phyloP scores from a whole-genome alignment of 2,329 filamentous ascomycete species.

The Alternaria panax region DNA sequence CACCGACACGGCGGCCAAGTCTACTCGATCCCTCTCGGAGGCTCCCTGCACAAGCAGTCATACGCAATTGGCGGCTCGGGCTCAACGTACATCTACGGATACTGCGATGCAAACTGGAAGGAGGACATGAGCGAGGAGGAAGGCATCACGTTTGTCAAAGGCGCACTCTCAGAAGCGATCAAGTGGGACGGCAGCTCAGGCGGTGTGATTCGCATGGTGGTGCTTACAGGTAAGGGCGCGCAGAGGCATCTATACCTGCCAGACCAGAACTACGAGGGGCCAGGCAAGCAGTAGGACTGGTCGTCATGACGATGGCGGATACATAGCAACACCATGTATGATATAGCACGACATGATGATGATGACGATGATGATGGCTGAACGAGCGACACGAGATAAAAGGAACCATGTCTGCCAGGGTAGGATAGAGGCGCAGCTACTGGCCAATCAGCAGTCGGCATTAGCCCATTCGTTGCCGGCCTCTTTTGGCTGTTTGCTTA shows the following conservation, averaged over 20 bases:
- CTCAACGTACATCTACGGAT: conserved; percentile 99
- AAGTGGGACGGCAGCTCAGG: conserved; percentile 99
- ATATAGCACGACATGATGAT: conserved; percentile 24
- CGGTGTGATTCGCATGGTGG: conserved; percentile 97
- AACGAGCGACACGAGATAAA: conserved; percentile 10
- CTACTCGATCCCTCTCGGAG: conserved; percentile 95
- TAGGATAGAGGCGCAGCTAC: conserved; percentile 11
- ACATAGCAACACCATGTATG: conserved; percentile 11
- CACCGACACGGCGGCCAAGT: conserved; percentile 94
- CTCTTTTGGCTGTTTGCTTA: neutral
- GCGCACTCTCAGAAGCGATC: conserved; percentile 89
- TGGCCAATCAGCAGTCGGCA: conserved; percentile 17
- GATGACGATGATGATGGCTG: conserved; percentile 20
- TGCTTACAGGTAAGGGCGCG: conserved; percentile 87
- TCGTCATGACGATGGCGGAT: conserved; percentile 5
- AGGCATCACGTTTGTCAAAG: conserved; percentile 92
- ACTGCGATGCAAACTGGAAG: conserved; percentile 95
- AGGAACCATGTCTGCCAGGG: conserved; percentile 7
- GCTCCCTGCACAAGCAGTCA: conserved; percentile 95
- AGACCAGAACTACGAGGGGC: conserved; percentile 82
- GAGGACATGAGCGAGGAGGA: conserved; percentile 94
- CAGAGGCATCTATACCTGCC: conserved; percentile 95
- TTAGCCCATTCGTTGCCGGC: conserved; percentile 11
- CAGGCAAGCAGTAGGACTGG: conserved; percentile 59
- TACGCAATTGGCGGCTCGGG: conserved; percentile 97